Conservation (phyloP, 805 yeast species). For the Blastobotrys terrestris region DNA sequence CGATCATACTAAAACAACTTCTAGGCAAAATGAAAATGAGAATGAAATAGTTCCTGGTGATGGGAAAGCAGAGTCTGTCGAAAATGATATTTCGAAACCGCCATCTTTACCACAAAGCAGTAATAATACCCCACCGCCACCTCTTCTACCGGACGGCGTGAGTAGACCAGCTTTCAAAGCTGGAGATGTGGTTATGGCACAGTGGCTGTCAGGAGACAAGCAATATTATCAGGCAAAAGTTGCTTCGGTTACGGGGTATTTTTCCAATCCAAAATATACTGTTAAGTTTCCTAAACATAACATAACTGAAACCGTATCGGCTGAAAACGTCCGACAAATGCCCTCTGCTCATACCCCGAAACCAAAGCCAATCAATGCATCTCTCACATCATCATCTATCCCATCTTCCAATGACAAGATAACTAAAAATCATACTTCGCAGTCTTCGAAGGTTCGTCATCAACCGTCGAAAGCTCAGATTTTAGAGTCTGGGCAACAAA, state of each 20-base stretch:
- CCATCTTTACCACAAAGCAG: too few relatives aligned
- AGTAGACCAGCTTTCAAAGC: constrained; percentile 10
- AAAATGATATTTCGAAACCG: too few relatives aligned
- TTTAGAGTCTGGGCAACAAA: constrained; percentile 20
- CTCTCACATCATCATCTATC: not conserved
- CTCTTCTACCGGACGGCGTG: constrained; percentile 1
- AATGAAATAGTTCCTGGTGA: too few relatives aligned
- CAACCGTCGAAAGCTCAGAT: constrained; percentile 12
- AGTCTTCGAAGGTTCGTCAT: constrained; percentile 2
- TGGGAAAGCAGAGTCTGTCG: too few relatives aligned
- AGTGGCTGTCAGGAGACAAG: constrained; percentile 25
- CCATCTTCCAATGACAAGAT: not conserved
- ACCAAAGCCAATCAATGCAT: not conserved
- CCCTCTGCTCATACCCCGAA: not conserved
- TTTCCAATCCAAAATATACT: constrained; percentile 21
- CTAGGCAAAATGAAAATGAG: not conserved
- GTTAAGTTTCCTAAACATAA: constrained; percentile 21
- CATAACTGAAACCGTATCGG: constrained; percentile 21
- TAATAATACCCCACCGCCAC: not conserved
- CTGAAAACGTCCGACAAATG: constrained; percentile 6
- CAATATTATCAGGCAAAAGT: constrained; percentile 24
- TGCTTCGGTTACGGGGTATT: constrained; percentile 25
- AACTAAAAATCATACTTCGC: not conserved
- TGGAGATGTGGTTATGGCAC: constrained; percentile 25
- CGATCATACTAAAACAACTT: not conserved